These are phyloP conservation scores for Populus ilicifolia DNA, from an alignment of 345 rosid genomes.

Conservation along the genomic window DNA sequence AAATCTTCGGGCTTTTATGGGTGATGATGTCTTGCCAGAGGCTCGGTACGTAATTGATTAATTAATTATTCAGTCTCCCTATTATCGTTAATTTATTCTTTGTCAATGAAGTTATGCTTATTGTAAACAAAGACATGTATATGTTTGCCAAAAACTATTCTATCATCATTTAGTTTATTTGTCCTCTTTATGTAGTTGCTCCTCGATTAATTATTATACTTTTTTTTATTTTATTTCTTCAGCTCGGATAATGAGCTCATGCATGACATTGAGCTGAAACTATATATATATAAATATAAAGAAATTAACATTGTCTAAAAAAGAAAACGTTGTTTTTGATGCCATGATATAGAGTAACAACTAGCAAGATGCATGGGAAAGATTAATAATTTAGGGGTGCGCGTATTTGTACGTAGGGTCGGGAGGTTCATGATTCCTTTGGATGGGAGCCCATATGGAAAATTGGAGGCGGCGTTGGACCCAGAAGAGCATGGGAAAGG, in stretches of 20 bases:
- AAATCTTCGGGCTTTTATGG: constrained; percentile 60
- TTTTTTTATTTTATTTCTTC: too few relatives aligned
- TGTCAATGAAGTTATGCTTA: background rate
- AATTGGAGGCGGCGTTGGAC: constrained; percentile 71
- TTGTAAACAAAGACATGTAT: background rate
- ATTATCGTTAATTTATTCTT: background rate
- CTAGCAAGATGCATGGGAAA: background rate
- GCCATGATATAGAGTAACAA: too few relatives aligned
- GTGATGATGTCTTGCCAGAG: constrained; percentile 68
- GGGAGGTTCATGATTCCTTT: constrained; percentile 87
- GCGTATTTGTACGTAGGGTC: constrained; percentile 41
- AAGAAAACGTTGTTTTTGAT: background rate
- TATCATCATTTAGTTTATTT: background rate
- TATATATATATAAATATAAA: too few relatives aligned
- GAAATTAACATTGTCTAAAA: too few relatives aligned
- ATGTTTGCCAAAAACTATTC: background rate
- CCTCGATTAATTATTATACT: too few relatives aligned
- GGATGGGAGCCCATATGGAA: constrained; percentile 76
- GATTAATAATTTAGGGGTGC: background rate
- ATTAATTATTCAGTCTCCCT: background rate
- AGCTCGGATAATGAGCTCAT: background rate
- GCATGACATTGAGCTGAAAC: background rate
- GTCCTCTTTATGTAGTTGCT: background rate
- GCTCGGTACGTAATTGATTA: constrained; percentile 46
- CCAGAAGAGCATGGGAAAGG: constrained; percentile 92